phyloP scores from a whole-genome alignment of 2,329 filamentous ascomycete species.

The Fusarium armeniacum region DNA sequence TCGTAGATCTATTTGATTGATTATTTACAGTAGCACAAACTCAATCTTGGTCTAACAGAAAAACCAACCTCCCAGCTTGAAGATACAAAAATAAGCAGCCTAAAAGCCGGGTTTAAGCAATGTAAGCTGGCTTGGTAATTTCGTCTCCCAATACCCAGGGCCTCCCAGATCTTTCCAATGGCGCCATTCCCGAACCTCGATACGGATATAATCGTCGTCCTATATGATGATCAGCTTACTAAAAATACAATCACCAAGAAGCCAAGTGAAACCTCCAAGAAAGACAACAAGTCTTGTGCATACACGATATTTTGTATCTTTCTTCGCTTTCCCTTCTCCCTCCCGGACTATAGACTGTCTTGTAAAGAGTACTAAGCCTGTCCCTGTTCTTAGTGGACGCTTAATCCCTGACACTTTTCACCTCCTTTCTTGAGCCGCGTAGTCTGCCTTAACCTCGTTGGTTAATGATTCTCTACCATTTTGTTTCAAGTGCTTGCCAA shows the following conservation, averaged over 20 bases:
- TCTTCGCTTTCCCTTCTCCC: background rate
- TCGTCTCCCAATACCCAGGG: background rate
- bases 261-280: background rate
- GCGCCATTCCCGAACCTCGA: slow-evolving; percentile 14
- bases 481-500: slow-evolving; percentile 43
- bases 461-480: slow-evolving; percentile 32
- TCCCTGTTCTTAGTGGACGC: slow-evolving; percentile 18
- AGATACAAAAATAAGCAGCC: background rate
- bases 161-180: background rate
- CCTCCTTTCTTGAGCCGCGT: slow-evolving; percentile 43
- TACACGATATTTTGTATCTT: slow-evolving; percentile 4
- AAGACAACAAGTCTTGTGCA: background rate
- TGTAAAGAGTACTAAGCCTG: background rate
- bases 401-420: slow-evolving; percentile 15
- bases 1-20: background rate
- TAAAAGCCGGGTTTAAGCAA: background rate
- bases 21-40: slow-evolving; percentile 8
- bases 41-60: background rate
- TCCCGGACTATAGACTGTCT: background rate
- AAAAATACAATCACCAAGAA: slow-evolving; percentile 7
- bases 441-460: slow-evolving; percentile 25
- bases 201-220: slow-evolving; percentile 3
- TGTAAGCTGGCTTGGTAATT: background rate
- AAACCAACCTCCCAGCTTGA: background rate
- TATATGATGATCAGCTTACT: background rate